A percentile compares a stretch with the other conserved stretches of the same genome.
phyloP scores from a whole-genome alignment of 257 asterid species.

The Fraxinus quadrangulata region DNA sequence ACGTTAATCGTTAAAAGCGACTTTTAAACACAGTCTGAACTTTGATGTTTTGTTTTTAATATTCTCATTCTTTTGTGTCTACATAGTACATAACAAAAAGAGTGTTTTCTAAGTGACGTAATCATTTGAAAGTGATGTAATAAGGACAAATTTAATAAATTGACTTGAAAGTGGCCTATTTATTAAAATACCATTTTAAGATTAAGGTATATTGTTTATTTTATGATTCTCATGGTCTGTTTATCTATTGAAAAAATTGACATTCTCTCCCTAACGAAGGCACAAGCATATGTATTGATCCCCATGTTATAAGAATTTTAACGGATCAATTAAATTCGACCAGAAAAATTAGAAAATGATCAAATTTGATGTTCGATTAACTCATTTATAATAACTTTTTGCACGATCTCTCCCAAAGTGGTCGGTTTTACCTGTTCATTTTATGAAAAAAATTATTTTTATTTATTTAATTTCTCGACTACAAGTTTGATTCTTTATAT shows the following conservation, averaged over 20 bases:
- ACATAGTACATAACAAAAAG: conserved; percentile 5
- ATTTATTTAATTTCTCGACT: background rate
- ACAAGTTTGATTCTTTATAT: too few relatives aligned
- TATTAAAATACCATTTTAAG: background rate
- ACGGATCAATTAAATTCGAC: background rate
- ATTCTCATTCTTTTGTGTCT: conserved; percentile 22
- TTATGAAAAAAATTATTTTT: too few relatives aligned
- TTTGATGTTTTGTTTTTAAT: background rate
- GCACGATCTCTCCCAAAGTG: too few relatives aligned
- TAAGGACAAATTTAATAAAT: conserved; percentile 24
- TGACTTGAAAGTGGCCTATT: conserved; percentile 24
- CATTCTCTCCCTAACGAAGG: conserved; percentile 6
- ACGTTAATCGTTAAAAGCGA: background rate
- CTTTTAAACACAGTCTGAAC: background rate
- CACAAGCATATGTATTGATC: background rate
- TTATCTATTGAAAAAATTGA: background rate
- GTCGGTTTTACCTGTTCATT: too few relatives aligned
- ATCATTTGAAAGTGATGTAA: background rate
- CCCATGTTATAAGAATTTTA: background rate
- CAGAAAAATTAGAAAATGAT: background rate
- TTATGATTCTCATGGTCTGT: background rate
- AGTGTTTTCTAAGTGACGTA: background rate
- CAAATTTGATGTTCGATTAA: too few relatives aligned
- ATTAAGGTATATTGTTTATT: background rate
- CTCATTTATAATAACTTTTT: too few relatives aligned